Conservation (phyloP, 768 basidiomycete genomes). For the Podaxis rugospora region DNA sequence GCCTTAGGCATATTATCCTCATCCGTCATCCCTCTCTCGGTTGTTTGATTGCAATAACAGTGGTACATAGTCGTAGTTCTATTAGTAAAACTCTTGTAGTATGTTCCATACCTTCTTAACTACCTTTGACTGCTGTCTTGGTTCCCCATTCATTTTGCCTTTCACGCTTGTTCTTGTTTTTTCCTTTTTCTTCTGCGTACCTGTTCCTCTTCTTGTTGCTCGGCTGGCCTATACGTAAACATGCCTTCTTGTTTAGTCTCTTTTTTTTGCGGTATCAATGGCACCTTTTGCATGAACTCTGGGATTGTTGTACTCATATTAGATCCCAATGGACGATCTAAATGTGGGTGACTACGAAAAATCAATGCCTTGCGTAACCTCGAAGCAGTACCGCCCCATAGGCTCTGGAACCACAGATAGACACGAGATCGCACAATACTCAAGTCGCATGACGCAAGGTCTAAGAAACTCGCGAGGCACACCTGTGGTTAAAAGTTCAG, state of each 20-base stretch:
- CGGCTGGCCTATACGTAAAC: not conserved
- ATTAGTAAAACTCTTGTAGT: constrained; percentile 12
- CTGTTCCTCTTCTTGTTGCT: constrained; percentile 14
- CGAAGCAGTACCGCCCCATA: too few relatives aligned
- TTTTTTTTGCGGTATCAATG: not conserved
- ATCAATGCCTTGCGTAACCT: too few relatives aligned
- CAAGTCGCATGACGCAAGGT: too few relatives aligned
- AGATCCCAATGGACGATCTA: not conserved
- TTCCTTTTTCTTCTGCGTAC: constrained; percentile 17
- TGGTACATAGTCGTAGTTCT: constrained; percentile 8
- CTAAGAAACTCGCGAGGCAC: too few relatives aligned
- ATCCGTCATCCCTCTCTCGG: constrained; percentile 8
- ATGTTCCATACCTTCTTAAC: constrained; percentile 14
- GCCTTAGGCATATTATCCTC: not conserved
- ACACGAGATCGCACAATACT: too few relatives aligned
- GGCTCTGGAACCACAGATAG: too few relatives aligned
- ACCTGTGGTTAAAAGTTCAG: too few relatives aligned
- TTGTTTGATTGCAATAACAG: constrained; percentile 12
- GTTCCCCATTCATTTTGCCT: not conserved
- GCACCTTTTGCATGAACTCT: not conserved
- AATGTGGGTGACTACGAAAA: not conserved
- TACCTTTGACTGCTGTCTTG: constrained; percentile 16
- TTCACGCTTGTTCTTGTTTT: constrained; percentile 16
- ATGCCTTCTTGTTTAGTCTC: not conserved
- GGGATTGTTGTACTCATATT: not conserved